Evolutionary conservation across 164 flowering plant genomes (phyloP), one percentile per base, ranked within the genome.

Genomic region (Hamamelis virginiana): DNA sequence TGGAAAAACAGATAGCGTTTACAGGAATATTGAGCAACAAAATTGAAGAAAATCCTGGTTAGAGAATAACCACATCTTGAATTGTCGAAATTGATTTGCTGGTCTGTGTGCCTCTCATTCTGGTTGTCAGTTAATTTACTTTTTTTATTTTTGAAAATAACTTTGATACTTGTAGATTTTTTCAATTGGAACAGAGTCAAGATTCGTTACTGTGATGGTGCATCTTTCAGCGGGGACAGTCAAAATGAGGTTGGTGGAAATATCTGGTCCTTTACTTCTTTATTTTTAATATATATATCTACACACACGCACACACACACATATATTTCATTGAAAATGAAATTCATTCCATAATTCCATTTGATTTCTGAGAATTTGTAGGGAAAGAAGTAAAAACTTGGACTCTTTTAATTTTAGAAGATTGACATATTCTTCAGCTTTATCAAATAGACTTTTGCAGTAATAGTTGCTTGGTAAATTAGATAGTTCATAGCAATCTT

Each of bases 111-210:
- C 6, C 41, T 33, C 41, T 33, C 41, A 33, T 33, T 33, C 41
- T 33, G 41, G 41, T 33, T 33, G 6, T 33, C n/a, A n/a, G 6
- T 33, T 33, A 33, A 33, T 2, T 33, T 33, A 33, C 41, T 33
- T 33, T 1, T 50, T 51, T 10, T 33, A 55, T 14, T 66, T 41
- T 66, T 53, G 26, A 9, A 53, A 52, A 38, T 41, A 0, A n/a
- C 11, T 25, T n/a, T 53, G 51, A 0, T 62, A 59, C 41, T 55
- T 78, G 70, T 82, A 95, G 98, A 95, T 85, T 95, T 95, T 82
- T 95, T 74, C 78, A 92, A 92, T 75, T 95, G 99, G 99, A 95
- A 95, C 73, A 85, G 96, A 77, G 91, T 92, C 48, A 92, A 87
- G 84, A 47, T 92, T 44, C 88, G 96, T 18, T 95, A 95, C 67